A percentile compares a stretch with the other conserved stretches of the same genome.
These are phyloP conservation scores for Lepidium sativum DNA, from an alignment of 345 rosid genomes.

Conservation along the genomic window DNA sequence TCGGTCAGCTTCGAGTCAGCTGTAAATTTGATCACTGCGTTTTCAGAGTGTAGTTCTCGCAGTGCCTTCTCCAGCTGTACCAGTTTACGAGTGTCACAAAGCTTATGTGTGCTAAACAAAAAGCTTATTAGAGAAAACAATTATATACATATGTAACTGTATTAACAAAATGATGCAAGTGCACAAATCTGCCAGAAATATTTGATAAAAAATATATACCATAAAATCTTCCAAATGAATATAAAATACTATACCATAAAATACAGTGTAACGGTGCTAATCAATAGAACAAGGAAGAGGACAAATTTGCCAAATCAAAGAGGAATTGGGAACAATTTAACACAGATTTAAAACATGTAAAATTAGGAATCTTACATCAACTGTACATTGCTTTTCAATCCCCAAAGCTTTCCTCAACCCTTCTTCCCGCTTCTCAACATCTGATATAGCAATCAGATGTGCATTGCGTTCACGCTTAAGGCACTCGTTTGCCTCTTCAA, in stretches of 20 bases:
- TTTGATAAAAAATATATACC: too few relatives aligned
- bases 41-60: constrained; percentile 76
- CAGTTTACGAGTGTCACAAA: not conserved
- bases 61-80: constrained; percentile 79
- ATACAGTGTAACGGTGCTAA: not conserved
- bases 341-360: not conserved
- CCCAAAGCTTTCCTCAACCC: constrained; percentile 81
- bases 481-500: constrained; percentile 51
- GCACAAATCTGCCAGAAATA: not conserved
- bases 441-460: constrained; percentile 56
- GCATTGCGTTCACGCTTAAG: constrained; percentile 72
- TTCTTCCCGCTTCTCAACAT: constrained; percentile 79
- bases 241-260: not conserved
- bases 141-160: not conserved
- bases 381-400: constrained; percentile 82
- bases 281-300: not conserved
- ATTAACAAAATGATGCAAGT: not conserved
- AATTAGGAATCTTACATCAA: constrained; percentile 51
- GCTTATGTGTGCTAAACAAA: not conserved
- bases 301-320: not conserved
- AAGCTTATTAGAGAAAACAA: not conserved
- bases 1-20: constrained; percentile 88
- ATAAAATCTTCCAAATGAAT: not conserved
- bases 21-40: constrained; percentile 82
- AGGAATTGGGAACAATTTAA: not conserved